Conservation (phyloP, 352 stramenopile genomes). For the Phytopythium mirpurense region DNA sequence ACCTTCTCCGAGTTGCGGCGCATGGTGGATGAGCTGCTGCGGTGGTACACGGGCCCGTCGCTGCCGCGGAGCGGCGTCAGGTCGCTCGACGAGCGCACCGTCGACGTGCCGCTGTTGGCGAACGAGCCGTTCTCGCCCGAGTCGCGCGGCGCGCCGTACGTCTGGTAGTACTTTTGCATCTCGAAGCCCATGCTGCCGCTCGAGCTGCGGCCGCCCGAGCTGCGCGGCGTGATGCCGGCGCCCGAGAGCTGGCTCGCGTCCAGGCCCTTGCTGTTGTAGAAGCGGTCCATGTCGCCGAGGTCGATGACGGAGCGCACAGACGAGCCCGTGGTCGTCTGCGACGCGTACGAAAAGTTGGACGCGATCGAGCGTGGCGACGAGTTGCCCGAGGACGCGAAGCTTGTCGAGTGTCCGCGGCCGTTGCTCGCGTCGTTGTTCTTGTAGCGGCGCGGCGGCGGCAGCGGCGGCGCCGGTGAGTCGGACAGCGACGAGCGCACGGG, state of each 20-base stretch:
- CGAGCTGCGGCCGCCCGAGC: constrained; percentile 14
- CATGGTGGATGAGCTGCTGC: constrained; percentile 18
- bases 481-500: constrained; percentile 36
- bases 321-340: constrained; percentile 60
- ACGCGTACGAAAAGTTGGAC: constrained; percentile 77
- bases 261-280: constrained; percentile 39
- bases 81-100: constrained; percentile 32
- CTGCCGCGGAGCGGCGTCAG: constrained; percentile 15
- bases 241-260: constrained; percentile 7
- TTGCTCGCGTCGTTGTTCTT: constrained; percentile 11
- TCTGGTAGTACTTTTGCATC: constrained; percentile 69
- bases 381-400: constrained; percentile 50
- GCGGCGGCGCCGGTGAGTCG: constrained; percentile 15
- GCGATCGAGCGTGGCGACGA: constrained; percentile 64
- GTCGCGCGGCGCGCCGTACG: constrained; percentile 35
- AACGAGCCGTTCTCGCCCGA: constrained; percentile 38
- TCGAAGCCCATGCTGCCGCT: constrained; percentile 48
- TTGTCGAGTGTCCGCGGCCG: constrained; percentile 44
- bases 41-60: constrained; percentile 31
- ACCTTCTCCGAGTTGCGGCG: constrained; percentile 22
- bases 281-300: constrained; percentile 76
- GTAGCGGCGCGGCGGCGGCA: constrained; percentile 13
- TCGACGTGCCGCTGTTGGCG: constrained; percentile 40
- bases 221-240: constrained; percentile 26
- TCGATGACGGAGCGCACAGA: constrained; percentile 65